Evolutionary conservation across 352 stramenopile species (phyloP).

Genomic region (Globisporangium uncinulatum): DNA sequence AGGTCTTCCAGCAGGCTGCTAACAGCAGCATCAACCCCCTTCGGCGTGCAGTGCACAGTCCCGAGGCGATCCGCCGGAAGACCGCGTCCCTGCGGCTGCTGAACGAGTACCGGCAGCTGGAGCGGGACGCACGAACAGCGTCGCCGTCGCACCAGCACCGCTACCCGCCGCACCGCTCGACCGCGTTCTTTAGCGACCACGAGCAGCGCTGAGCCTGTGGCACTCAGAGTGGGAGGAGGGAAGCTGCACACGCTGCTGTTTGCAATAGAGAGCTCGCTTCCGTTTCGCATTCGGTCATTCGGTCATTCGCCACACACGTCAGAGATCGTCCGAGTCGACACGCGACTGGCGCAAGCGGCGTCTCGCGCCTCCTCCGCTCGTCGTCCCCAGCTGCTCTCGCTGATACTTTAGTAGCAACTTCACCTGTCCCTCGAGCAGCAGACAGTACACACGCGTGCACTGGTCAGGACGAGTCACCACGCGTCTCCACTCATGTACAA

Average conservation of each 20-base stretch:
- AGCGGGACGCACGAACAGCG: conserved; percentile 27
- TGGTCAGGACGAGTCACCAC: not conserved
- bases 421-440: conserved; percentile 20
- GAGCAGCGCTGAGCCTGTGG: conserved; percentile 10
- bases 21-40: conserved; percentile 57
- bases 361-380: conserved; percentile 16
- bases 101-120: conserved; percentile 60
- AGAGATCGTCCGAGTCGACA: conserved; percentile 15
- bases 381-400: conserved; percentile 29
- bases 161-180: conserved; percentile 3
- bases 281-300: too few relatives aligned
- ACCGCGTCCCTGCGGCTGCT: conserved; percentile 59
- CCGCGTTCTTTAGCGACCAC: conserved; percentile 14
- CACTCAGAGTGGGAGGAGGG: not conserved
- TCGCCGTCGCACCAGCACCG: conserved; percentile 1
- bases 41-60: conserved; percentile 41
- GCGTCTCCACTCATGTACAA: not conserved
- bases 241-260: not conserved
- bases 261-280: not conserved
- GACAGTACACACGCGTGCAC: not conserved
- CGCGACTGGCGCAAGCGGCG: conserved; percentile 5
- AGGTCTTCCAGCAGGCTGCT: conserved; percentile 49
- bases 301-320: not conserved
- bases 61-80: conserved; percentile 52
- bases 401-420: conserved; percentile 56